These are phyloP conservation scores for Dactylella cylindrospora DNA, from an alignment of 2,329 filamentous ascomycete genomes.

Conservation along the genomic window DNA sequence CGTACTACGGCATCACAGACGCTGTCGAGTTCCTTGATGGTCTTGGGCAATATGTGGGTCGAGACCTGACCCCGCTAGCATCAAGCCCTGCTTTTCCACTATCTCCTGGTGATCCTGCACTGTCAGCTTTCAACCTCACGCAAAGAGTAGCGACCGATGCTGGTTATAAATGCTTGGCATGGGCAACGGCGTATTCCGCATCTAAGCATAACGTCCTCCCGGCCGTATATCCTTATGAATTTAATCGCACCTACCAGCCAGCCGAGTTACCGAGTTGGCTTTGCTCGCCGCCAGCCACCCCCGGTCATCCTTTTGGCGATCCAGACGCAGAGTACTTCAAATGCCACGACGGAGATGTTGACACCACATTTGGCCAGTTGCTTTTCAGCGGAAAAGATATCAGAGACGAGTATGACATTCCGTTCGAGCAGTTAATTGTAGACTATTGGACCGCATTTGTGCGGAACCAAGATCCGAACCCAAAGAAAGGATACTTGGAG, in stretches of 20 bases:
- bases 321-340: slow-evolving; percentile 53
- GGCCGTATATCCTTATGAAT: slow-evolving; percentile 51
- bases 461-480: slow-evolving; percentile 51
- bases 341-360: slow-evolving; percentile 54
- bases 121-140: slow-evolving; percentile 51
- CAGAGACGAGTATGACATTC: slow-evolving; percentile 52
- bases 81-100: slow-evolving; percentile 42
- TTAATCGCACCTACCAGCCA: slow-evolving; percentile 54
- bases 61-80: slow-evolving; percentile 46
- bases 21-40: slow-evolving; percentile 46
- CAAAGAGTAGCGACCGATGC: slow-evolving; percentile 50
- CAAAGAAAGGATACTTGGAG: slow-evolving; percentile 49
- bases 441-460: slow-evolving; percentile 53
- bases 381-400: slow-evolving; percentile 50
- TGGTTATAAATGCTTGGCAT: slow-evolving; percentile 52
- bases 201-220: slow-evolving; percentile 50
- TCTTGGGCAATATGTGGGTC: slow-evolving; percentile 24
- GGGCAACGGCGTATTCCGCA: slow-evolving; percentile 51
- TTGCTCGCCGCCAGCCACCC: slow-evolving; percentile 50
- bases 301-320: slow-evolving; percentile 50
- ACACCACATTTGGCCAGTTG: slow-evolving; percentile 52
- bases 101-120: slow-evolving; percentile 29
- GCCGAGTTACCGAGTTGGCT: slow-evolving; percentile 49
- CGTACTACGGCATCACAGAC: slow-evolving; percentile 48
- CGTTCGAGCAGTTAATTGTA: slow-evolving; percentile 51